phyloP scores from a whole-genome alignment of 495 filamentous ascomycete species.

The Penicillium ochrochloron region DNA sequence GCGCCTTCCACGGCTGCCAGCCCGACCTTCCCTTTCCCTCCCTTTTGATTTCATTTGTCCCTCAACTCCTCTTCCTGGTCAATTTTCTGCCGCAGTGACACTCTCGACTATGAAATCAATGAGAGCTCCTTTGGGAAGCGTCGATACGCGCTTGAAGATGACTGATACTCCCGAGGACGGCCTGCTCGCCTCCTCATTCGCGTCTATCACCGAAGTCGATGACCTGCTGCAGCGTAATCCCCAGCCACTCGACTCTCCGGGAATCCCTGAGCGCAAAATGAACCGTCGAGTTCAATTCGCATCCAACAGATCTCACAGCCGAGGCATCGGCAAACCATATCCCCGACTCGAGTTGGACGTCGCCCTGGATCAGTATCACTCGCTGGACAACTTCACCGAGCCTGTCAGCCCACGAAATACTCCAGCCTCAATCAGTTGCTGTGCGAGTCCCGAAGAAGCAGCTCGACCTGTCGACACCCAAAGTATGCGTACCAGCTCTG shows the following conservation, averaged over 20 bases:
- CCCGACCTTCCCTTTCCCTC: not conserved
- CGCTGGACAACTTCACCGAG: slow-evolving; percentile 24
- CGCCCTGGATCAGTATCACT: slow-evolving; percentile 29
- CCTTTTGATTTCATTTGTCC: slow-evolving; percentile 2
- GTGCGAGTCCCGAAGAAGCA: slow-evolving; percentile 6
- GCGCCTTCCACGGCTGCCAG: slow-evolving; percentile 14
- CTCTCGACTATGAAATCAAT: slow-evolving; percentile 25
- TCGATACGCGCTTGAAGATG: slow-evolving; percentile 31
- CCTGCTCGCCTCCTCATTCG: slow-evolving; percentile 19
- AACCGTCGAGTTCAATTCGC: not conserved
- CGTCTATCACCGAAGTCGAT: slow-evolving; percentile 20
- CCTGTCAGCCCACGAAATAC: slow-evolving; percentile 34
- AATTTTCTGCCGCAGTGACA: not conserved
- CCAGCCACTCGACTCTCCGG: not conserved
- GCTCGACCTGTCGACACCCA: slow-evolving; percentile 4
- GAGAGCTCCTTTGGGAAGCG: slow-evolving; percentile 26
- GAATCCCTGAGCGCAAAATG: not conserved
- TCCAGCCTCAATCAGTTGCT: slow-evolving; percentile 27
- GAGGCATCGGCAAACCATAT: slow-evolving; percentile 9
- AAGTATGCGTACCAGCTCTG: slow-evolving; percentile 13
- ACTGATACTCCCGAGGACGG: slow-evolving; percentile 13
- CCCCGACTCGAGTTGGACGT: slow-evolving; percentile 30
- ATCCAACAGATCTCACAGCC: not conserved
- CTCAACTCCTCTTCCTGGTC: not conserved
- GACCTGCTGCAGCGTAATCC: not conserved